phyloP scores from a whole-genome alignment of 345 rosid species.

The Pseudoturritis turrita region DNA sequence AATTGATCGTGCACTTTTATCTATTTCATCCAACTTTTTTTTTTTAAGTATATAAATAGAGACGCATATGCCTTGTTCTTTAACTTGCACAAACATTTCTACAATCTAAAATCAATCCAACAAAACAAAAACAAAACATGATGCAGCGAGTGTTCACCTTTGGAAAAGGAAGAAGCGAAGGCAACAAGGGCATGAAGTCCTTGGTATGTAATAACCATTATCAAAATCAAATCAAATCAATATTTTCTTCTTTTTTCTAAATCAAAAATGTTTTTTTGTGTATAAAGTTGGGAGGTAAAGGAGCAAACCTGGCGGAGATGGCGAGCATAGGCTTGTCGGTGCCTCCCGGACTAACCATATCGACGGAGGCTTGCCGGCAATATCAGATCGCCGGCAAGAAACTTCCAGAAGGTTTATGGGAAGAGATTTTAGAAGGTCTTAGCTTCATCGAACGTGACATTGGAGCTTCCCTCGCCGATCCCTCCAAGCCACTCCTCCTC shows the following conservation, averaged over 20 bases:
- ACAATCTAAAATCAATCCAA: not conserved
- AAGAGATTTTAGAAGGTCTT: constrained; percentile 62
- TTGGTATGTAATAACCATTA: constrained; percentile 50
- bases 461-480: constrained; percentile 79
- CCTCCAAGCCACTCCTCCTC: constrained; percentile 80
- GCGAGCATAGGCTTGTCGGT: constrained; percentile 91
- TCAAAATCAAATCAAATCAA: not conserved
- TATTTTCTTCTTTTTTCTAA: not conserved
- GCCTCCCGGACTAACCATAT: constrained; percentile 91
- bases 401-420: constrained; percentile 73
- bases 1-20: not conserved
- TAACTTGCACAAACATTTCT: constrained; percentile 16
- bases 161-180: constrained; percentile 89
- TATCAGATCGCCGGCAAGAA: constrained; percentile 62
- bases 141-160: constrained; percentile 80
- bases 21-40: not conserved
- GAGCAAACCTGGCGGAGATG: constrained; percentile 98
- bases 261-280: not conserved
- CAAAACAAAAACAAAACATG: constrained; percentile 1
- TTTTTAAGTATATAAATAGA: not conserved
- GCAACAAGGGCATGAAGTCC: constrained; percentile 94
- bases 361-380: constrained; percentile 90
- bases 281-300: constrained; percentile 85
- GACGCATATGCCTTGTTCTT: not conserved
- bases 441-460: constrained; percentile 57